Percentiles rank a stretch among this genome's conserved stretches.
Evolutionary conservation across 768 basidiomycete genomes (phyloP).

Genomic region (Boletus barrowsii): DNA sequence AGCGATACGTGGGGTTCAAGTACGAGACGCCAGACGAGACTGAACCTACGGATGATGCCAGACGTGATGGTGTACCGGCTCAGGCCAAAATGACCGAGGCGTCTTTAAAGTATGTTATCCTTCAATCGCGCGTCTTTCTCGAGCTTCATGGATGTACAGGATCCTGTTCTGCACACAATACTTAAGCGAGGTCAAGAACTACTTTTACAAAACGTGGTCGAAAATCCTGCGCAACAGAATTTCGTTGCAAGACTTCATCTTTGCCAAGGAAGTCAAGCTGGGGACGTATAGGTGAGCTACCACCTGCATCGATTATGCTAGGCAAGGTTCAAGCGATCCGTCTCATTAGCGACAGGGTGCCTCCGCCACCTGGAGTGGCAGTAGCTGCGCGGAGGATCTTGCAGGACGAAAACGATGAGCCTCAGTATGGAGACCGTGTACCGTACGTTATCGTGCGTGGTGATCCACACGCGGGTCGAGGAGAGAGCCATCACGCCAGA

Average conservation of each 20-base stretch:
- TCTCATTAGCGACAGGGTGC: constrained; percentile 63
- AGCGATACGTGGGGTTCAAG: constrained; percentile 97
- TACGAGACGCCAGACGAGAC: constrained; percentile 80
- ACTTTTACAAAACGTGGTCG: constrained; percentile 80
- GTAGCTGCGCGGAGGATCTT: constrained; percentile 77
- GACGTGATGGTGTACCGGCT: constrained; percentile 87
- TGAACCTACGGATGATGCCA: constrained; percentile 87
- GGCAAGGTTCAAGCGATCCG: too few relatives aligned
- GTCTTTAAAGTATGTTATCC: constrained; percentile 67
- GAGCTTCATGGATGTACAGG: constrained; percentile 39
- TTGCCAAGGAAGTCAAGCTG: constrained; percentile 90
- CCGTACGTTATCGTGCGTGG: constrained; percentile 84
- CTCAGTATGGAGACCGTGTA: constrained; percentile 90
- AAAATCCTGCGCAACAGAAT: constrained; percentile 78
- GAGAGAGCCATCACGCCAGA: constrained; percentile 75
- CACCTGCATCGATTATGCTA: background rate
- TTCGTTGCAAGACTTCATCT: constrained; percentile 90
- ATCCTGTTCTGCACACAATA: constrained; percentile 89
- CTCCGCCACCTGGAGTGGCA: constrained; percentile 88
- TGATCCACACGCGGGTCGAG: constrained; percentile 57
- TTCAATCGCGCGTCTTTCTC: background rate
- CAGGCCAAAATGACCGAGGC: constrained; percentile 92
- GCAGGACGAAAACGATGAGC: constrained; percentile 75
- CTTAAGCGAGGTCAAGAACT: constrained; percentile 84
- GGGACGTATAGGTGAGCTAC: constrained; percentile 80